Conservation (phyloP, 106 monocot genomes). For the Acorus calamus region DNA sequence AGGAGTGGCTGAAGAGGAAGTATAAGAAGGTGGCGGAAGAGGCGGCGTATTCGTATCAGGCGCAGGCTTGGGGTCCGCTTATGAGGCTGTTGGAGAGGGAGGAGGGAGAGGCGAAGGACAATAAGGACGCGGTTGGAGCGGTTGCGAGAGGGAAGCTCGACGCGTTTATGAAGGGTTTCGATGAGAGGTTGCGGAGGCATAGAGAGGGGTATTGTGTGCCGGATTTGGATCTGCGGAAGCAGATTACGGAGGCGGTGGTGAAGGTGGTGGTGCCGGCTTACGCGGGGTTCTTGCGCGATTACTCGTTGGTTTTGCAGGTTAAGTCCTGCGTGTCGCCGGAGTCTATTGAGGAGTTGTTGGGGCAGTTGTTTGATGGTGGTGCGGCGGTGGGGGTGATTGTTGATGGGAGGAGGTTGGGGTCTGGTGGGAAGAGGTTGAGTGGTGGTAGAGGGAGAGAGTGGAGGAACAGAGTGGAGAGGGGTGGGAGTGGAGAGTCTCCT, state of each 20-base stretch:
- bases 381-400: not conserved
- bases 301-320: conserved; percentile 3
- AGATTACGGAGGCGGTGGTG: conserved; percentile 28
- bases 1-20: conserved; percentile 25
- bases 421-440: no score
- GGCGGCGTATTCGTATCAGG: conserved; percentile 38
- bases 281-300: conserved; percentile 15
- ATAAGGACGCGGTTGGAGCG: not conserved
- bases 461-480: not conserved
- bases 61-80: conserved; percentile 23
- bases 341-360: conserved; percentile 10
- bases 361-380: conserved; percentile 18
- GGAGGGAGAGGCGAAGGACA: not conserved
- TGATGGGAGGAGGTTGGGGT: not conserved
- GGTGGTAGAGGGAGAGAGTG: not conserved
- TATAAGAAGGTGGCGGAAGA: conserved; percentile 44
- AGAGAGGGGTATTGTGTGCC: conserved; percentile 14
- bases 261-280: conserved; percentile 29
- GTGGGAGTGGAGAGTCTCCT: not conserved
- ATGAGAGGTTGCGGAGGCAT: conserved; percentile 23
- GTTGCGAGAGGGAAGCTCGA: conserved; percentile 16
- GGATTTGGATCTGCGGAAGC: conserved; percentile 32
- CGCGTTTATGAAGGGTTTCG: conserved; percentile 15
- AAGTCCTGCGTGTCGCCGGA: conserved; percentile 18
- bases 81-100: conserved; percentile 10